phyloP scores from a whole-genome alignment of 1,284 basidiomycete genomes.

The Neotropicomus parvogracilis region DNA sequence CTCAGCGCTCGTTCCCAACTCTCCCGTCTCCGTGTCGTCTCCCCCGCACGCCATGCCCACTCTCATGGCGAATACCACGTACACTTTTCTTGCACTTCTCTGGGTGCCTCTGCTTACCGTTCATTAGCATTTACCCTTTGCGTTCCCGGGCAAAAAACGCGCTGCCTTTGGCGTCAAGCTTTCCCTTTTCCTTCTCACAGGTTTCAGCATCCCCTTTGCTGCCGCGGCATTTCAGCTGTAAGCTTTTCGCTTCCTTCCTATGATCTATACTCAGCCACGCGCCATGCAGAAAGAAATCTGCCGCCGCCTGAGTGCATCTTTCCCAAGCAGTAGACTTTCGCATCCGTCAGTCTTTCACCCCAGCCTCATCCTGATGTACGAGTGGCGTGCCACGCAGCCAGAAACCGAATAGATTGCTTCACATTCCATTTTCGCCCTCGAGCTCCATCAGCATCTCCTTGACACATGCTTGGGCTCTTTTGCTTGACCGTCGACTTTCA shows the following conservation, averaged over 20 bases:
- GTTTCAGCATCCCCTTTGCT: conserved; percentile 66
- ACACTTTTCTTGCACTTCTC: conserved; percentile 19
- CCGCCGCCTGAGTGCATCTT: conserved; percentile 17
- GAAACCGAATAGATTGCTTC: conserved; percentile 8
- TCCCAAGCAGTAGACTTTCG: conserved; percentile 10
- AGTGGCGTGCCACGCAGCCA: conserved; percentile 1
- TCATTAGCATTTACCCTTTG: conserved; percentile 67
- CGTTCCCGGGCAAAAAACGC: conserved; percentile 53
- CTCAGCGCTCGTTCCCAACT: conserved; percentile 38
- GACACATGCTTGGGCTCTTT: conserved; percentile 40
- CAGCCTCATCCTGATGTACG: conserved; percentile 7
- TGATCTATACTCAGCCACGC: conserved; percentile 8
- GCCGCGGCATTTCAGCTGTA: conserved; percentile 66
- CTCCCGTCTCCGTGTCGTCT: conserved; percentile 33
- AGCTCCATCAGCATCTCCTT: conserved; percentile 35
- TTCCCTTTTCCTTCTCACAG: conserved; percentile 47
- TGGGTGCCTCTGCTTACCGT: background rate
- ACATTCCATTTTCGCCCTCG: conserved; percentile 28
- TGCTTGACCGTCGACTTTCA: conserved; percentile 35
- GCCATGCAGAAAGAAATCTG: conserved; percentile 36
- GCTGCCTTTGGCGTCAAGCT: conserved; percentile 57
- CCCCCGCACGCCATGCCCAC: conserved; percentile 36
- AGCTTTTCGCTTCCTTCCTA: conserved; percentile 29
- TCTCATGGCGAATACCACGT: conserved; percentile 62
- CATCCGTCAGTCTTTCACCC: background rate